Evolutionary conservation across 129 eudicot genomes (phyloP).

Genomic region (Flaveria sonorensis): DNA sequence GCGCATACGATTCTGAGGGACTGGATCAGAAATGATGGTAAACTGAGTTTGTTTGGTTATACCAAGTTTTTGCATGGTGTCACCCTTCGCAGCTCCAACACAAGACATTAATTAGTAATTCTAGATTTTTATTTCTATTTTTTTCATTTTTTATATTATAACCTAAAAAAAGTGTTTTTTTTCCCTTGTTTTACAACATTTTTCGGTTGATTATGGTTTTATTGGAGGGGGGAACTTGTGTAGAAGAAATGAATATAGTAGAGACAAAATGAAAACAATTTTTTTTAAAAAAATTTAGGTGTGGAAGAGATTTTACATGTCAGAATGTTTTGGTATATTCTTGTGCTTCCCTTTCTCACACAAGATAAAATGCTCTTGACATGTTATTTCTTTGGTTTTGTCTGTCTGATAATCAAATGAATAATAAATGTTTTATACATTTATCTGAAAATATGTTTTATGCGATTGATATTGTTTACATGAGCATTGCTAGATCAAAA

Average conservation of each 20-base stretch:
- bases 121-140: not conserved
- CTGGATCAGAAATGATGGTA: no score
- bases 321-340: constrained; percentile 12
- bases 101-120: constrained; percentile 61
- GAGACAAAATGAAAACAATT: constrained; percentile 31
- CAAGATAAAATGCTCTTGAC: not conserved
- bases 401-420: not conserved
- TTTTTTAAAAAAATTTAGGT: constrained; percentile 23
- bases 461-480: no score
- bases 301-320: constrained; percentile 25
- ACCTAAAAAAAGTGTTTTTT: not conserved
- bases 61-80: constrained; percentile 96
- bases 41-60: constrained; percentile 65
- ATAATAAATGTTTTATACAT: no score
- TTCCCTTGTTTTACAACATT: constrained; percentile 19
- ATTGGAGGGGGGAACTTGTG: constrained; percentile 32
- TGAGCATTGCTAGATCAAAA: no score
- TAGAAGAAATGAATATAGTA: constrained; percentile 50
- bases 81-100: constrained; percentile 80
- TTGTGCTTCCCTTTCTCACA: constrained; percentile 10
- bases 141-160: not conserved
- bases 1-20: constrained; percentile 40
- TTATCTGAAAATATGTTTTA: no score
- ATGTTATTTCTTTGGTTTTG: not conserved
- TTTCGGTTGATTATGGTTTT: constrained; percentile 24